Base-by-base conservation (phyloP, 208 protist species). In the Trichomonas tenax region DNA sequence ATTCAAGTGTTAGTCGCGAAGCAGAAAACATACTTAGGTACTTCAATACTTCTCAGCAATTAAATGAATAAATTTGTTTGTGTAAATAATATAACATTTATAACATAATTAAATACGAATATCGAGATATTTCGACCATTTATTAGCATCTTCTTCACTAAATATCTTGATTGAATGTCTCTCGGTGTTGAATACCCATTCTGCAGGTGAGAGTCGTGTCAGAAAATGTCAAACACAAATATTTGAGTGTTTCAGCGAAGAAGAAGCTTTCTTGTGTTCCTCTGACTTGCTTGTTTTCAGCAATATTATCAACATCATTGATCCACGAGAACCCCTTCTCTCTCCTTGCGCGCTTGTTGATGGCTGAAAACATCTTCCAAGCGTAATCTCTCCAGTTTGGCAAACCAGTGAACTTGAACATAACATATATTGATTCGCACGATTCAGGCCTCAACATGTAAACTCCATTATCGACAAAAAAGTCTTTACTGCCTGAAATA, bases 181-280 rank as follows among this genome's bases (percentile, higher is more conserved):
- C 96, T 98, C 98, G 14, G 98, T 98, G 96, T 98, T 98, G 96
- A 99, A 98, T 34, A 99, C 98, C 58, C 96, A 99, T 96, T 99
- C 95, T 72, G 98, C 98, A 26, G 99, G 96, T 51, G 97, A 96
- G n/a, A 89, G 95, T 82, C 15, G 97, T 84, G 10, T 84, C 45
- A 40, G 96, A 51, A 96, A 98, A 99, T 17, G 98, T 95, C 4
- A 99, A 96, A 96, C 98, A 99, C 0, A 99, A 46, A 96, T 99
- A 99, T 95, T 99, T 99, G 0, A 99, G 48, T 14, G 98, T 99
- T 96, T 99, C 98, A 21, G 98, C 98, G 15, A 98, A 96, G 82
- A 98, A 99, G 90, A 98, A 99, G 36, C 96, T 97, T 96, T 98
- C 97, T 97, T 97, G 97, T 36, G 96, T 36, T 96, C 98, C 97